A percentile compares a stretch with the other conserved stretches of the same genome.
These are phyloP conservation scores for Metarhizium sp. DNA, from an alignment of 2,329 filamentous ascomycete genomes.

Conservation along the genomic window DNA sequence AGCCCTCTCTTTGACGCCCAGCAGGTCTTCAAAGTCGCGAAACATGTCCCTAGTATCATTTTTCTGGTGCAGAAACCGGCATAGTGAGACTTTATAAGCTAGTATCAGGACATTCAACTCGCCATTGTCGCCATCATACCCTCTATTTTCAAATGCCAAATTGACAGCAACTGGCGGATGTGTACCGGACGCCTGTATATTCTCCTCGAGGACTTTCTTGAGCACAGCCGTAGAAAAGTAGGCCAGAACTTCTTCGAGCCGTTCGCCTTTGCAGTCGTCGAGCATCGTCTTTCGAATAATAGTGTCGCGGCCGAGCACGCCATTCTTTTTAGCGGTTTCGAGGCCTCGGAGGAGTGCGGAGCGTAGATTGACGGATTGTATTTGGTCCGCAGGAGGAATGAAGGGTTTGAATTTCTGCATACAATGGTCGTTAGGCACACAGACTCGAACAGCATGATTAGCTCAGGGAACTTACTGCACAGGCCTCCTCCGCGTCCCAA, in stretches of 20 bases:
- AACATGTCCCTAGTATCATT: constrained; percentile 49
- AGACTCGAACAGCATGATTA: neutral
- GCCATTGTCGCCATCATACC: constrained; percentile 43
- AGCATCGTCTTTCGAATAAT: constrained; percentile 89
- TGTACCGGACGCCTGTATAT: constrained; percentile 25
- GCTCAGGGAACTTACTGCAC: constrained; percentile 44
- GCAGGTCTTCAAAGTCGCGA: constrained; percentile 51
- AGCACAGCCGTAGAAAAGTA: constrained; percentile 77
- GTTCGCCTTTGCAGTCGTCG: constrained; percentile 89
- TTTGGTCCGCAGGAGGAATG: constrained; percentile 81
- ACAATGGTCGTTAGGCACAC: constrained; percentile 2
- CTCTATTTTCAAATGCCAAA: constrained; percentile 50
- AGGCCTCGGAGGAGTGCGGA: constrained; percentile 73
- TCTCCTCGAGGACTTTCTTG: constrained; percentile 51
- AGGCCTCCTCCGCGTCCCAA: constrained; percentile 71
- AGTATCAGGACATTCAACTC: constrained; percentile 58
- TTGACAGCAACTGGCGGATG: constrained; percentile 40
- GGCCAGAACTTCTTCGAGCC: constrained; percentile 77
- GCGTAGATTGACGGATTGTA: constrained; percentile 85
- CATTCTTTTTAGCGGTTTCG: constrained; percentile 81
- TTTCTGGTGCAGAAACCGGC: constrained; percentile 49
- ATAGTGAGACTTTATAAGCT: constrained; percentile 61
- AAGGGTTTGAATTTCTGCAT: constrained; percentile 78
- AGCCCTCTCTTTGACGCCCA: constrained; percentile 53
- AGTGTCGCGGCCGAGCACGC: constrained; percentile 67